phyloP scores from a whole-genome alignment of 345 rosid species.

The Euphorbia lathyris region DNA sequence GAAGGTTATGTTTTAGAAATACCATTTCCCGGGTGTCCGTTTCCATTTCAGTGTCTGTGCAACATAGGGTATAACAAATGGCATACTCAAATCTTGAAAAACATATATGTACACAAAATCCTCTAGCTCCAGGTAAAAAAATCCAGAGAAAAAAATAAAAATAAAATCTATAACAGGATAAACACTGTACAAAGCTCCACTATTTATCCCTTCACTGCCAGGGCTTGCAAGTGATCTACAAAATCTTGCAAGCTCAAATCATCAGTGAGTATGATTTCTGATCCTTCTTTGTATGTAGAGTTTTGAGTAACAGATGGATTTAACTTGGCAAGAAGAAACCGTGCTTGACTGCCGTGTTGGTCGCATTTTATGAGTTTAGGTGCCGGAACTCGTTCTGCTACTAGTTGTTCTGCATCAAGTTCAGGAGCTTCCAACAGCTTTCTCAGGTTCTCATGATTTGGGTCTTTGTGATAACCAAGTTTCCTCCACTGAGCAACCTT shows the following conservation, averaged over 20 bases:
- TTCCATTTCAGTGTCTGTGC: too few relatives aligned
- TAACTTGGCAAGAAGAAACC: slow-evolving; percentile 95
- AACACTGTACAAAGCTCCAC: not conserved
- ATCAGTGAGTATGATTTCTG: slow-evolving; percentile 78
- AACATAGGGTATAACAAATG: too few relatives aligned
- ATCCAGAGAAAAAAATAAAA: not conserved
- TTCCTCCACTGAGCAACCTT: slow-evolving; percentile 89
- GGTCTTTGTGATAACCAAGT: slow-evolving; percentile 75
- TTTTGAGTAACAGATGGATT: slow-evolving; percentile 96
- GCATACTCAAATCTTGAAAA: not conserved
- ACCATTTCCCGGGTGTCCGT: too few relatives aligned
- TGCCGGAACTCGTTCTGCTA: slow-evolving; percentile 68
- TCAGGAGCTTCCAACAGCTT: slow-evolving; percentile 87
- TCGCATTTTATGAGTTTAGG: slow-evolving; percentile 81
- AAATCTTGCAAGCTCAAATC: slow-evolving; percentile 88
- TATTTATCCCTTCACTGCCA: slow-evolving; percentile 60
- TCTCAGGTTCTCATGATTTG: slow-evolving; percentile 79
- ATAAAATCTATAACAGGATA: not conserved
- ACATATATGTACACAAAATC: not conserved
- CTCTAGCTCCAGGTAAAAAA: not conserved
- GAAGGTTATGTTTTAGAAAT: too few relatives aligned
- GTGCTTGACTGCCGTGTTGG: slow-evolving; percentile 90
- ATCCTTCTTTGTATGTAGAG: slow-evolving; percentile 50
- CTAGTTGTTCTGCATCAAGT: slow-evolving; percentile 61
- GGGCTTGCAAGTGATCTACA: slow-evolving; percentile 70